These are phyloP conservation scores for Mitragyna speciosa DNA, from an alignment of 257 asterid genomes.

Conservation along the genomic window DNA sequence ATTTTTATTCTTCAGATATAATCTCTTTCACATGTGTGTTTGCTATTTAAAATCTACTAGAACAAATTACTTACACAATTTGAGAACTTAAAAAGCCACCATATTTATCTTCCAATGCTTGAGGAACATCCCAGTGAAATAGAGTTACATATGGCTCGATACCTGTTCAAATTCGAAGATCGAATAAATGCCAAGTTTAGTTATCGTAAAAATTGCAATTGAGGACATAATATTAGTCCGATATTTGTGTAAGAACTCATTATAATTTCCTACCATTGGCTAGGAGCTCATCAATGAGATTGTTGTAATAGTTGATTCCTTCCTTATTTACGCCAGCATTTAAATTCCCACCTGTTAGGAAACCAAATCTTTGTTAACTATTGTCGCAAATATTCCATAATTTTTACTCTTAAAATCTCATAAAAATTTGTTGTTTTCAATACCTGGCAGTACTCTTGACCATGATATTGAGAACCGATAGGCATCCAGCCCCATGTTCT, in stretches of 20 bases:
- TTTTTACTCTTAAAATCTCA: background rate
- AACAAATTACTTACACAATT: conserved; percentile 27
- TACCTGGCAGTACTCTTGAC: conserved; percentile 35
- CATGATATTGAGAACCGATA: conserved; percentile 38
- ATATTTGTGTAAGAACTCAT: too few relatives aligned
- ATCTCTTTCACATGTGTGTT: too few relatives aligned
- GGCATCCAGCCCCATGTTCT: conserved; percentile 30
- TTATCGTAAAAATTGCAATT: too few relatives aligned
- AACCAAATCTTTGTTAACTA: background rate
- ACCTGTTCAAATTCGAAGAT: background rate
- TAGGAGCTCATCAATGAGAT: conserved; percentile 11
- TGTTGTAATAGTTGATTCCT: conserved; percentile 15
- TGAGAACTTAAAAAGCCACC: conserved; percentile 31
- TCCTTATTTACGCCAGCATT: background rate
- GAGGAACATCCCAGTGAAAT: conserved; percentile 43
- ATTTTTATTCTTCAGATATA: too few relatives aligned
- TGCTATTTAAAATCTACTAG: too few relatives aligned
- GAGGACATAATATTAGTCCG: background rate
- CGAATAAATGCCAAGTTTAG: too few relatives aligned
- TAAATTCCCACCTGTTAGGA: background rate
- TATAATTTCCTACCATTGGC: background rate
- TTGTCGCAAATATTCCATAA: too few relatives aligned
- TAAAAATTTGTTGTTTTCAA: background rate
- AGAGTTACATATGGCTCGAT: conserved; percentile 21
- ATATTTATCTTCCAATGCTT: conserved; percentile 35